Evolutionary conservation across 805 yeast genomes (phyloP).

Genomic region (Ogataea angusta): DNA sequence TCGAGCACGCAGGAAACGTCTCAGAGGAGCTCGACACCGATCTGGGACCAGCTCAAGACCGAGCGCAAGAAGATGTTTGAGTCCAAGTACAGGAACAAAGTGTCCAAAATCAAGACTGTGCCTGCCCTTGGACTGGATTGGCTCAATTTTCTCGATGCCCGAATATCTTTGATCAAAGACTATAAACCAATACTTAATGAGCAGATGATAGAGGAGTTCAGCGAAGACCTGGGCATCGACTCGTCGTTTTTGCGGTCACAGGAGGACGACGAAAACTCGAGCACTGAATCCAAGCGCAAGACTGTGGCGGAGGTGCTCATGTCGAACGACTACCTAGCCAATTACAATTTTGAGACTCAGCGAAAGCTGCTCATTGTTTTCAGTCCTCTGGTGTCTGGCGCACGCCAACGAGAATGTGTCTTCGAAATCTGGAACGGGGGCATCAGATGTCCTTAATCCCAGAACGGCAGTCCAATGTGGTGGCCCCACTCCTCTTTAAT

Average conservation of each 20-base stretch:
- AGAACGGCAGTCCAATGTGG: constrained; percentile 33
- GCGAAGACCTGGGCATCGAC: constrained; percentile 33
- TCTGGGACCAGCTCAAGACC: constrained; percentile 22
- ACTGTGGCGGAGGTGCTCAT: constrained; percentile 24
- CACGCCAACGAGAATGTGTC: constrained; percentile 16
- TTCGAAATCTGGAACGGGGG: constrained; percentile 41
- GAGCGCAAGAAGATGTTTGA: constrained; percentile 32
- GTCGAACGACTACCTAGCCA: constrained; percentile 30
- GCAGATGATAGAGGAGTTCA: constrained; percentile 33
- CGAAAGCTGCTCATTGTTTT: constrained; percentile 30
- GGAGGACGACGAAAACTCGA: constrained; percentile 10
- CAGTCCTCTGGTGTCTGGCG: constrained; percentile 25
- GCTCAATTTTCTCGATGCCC: constrained; percentile 48
- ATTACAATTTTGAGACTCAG: constrained; percentile 32
- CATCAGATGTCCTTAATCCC: constrained; percentile 28
- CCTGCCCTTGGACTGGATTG: constrained; percentile 58
- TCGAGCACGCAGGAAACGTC: background rate
- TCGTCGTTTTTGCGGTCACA: constrained; percentile 15
- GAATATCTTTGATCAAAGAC: constrained; percentile 45
- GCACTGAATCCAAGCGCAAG: constrained; percentile 7
- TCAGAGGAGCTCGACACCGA: constrained; percentile 17
- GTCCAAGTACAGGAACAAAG: constrained; percentile 31
- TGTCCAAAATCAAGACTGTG: constrained; percentile 33
- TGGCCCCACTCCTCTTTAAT: constrained; percentile 31
- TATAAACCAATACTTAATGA: constrained; percentile 39